A percentile compares a stretch with the other conserved stretches of the same genome.
Conservation (phyloP, 2,329 filamentous ascomycete species). For the Orbilia oligospora region DNA sequence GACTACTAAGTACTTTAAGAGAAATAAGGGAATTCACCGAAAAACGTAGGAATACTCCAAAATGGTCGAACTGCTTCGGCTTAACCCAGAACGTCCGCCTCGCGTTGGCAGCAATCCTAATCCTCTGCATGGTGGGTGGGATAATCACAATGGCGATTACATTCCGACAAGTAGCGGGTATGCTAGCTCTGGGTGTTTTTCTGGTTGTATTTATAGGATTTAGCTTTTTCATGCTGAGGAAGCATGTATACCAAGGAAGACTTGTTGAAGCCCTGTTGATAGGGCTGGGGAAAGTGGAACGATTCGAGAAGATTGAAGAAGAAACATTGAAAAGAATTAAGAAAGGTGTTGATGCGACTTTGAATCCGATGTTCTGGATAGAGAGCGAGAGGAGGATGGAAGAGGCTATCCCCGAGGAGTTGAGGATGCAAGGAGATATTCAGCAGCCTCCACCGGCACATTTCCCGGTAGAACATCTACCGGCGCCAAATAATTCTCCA, state of each 20-base stretch:
- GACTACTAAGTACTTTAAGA: conserved; percentile 33
- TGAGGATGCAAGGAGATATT: conserved; percentile 17
- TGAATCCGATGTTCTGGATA: conserved; percentile 50
- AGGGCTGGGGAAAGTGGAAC: conserved; percentile 41
- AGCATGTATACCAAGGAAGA: conserved; percentile 21
- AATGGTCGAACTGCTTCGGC: conserved; percentile 58
- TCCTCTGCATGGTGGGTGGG: conserved; percentile 23
- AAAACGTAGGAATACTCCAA: conserved; percentile 22
- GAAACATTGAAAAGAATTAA: conserved; percentile 27
- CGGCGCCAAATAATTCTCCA: not conserved
- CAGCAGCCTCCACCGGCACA: conserved; percentile 12
- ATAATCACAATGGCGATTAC: conserved; percentile 14
- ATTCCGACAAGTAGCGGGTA: conserved; percentile 33
- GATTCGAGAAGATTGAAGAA: conserved; percentile 47
- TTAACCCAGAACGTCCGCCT: conserved; percentile 26
- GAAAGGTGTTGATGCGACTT: conserved; percentile 33
- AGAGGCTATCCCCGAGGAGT: conserved; percentile 45
- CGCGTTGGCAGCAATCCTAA: conserved; percentile 5
- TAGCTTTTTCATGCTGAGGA: conserved; percentile 40
- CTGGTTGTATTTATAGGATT: conserved; percentile 23
- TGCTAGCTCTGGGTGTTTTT: conserved; percentile 37
- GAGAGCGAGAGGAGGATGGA: conserved; percentile 47
- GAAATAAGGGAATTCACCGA: conserved; percentile 48
- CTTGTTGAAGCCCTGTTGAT: conserved; percentile 40
- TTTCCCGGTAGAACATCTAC: conserved; percentile 19